Conservation (phyloP, 176 grass and related monocot species). For the Microstegium vimineum region DNA sequence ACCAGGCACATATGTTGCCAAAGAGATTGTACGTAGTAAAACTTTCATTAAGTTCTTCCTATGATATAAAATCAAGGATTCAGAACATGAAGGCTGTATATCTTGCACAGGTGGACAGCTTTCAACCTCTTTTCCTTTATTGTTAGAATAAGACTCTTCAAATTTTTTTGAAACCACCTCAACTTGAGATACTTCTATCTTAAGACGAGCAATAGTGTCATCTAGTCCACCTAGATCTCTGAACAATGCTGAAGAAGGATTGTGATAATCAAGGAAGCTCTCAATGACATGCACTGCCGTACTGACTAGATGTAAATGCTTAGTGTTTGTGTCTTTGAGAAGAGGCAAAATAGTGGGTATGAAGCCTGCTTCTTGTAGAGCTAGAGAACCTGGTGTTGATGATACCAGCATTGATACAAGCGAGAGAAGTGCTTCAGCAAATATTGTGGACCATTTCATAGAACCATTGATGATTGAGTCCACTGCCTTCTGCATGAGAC, state of each 20-base stretch:
- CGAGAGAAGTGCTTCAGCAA: constrained; percentile 73
- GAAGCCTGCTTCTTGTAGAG: constrained; percentile 74
- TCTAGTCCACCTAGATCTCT: constrained; percentile 77
- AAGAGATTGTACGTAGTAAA: constrained; percentile 65
- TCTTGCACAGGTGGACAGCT: constrained; percentile 14
- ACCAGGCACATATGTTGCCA: constrained; percentile 75
- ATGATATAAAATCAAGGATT: constrained; percentile 48
- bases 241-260: constrained; percentile 70
- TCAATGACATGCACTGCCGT: constrained; percentile 74
- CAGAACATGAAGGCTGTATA: constrained; percentile 41
- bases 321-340: constrained; percentile 60
- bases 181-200: constrained; percentile 55
- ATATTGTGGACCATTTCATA: constrained; percentile 53
- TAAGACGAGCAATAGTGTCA: constrained; percentile 68
- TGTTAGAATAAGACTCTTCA: constrained; percentile 27
- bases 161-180: constrained; percentile 34
- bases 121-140: constrained; percentile 57
- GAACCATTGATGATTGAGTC: constrained; percentile 65
- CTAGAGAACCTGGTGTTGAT: constrained; percentile 79
- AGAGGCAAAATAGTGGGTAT: constrained; percentile 82
- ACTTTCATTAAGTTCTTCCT: constrained; percentile 73
- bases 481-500: constrained; percentile 77
- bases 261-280: constrained; percentile 83
- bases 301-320: constrained; percentile 66
- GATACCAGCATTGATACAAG: constrained; percentile 73